These are phyloP conservation scores for Cydonia oblonga DNA, from an alignment of 331 rosid genomes.

Conservation along the genomic window DNA sequence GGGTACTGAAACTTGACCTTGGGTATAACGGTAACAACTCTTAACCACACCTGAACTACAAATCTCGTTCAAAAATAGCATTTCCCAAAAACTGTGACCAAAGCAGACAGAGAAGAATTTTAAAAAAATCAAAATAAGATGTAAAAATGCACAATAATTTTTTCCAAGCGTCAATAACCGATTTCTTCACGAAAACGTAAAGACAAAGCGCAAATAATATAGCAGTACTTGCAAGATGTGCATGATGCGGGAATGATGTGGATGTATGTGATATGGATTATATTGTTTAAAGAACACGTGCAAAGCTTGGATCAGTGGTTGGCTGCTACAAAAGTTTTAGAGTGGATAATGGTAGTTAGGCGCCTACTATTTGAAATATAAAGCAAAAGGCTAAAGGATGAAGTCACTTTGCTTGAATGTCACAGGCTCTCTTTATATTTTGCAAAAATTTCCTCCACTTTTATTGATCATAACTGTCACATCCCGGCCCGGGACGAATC, in stretches of 20 bases:
- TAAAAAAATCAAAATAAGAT: neutral
- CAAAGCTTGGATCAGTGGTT: neutral
- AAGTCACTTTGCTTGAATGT: conserved; percentile 5
- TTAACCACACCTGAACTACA: neutral
- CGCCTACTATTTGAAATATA: conserved; percentile 13
- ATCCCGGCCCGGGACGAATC: no score
- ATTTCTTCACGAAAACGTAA: neutral
- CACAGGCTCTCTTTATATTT: neutral
- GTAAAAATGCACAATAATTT: no score
- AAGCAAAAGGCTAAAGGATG: neutral
- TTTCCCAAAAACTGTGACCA: no score
- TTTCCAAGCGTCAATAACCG: no score
- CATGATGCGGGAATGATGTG: neutral
- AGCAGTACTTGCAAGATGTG: no score
- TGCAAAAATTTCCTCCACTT: neutral
- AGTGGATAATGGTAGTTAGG: conserved; percentile 14
- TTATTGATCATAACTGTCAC: neutral
- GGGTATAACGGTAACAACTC: neutral
- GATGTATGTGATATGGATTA: neutral
- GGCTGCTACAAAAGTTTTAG: conserved; percentile 5
- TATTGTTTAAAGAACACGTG: neutral
- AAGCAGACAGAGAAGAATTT: no score
- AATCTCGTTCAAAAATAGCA: no score
- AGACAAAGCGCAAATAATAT: neutral
- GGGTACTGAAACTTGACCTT: neutral